Conservation (phyloP, 2,329 filamentous ascomycete species). For the Blastomyces gilchristii region DNA sequence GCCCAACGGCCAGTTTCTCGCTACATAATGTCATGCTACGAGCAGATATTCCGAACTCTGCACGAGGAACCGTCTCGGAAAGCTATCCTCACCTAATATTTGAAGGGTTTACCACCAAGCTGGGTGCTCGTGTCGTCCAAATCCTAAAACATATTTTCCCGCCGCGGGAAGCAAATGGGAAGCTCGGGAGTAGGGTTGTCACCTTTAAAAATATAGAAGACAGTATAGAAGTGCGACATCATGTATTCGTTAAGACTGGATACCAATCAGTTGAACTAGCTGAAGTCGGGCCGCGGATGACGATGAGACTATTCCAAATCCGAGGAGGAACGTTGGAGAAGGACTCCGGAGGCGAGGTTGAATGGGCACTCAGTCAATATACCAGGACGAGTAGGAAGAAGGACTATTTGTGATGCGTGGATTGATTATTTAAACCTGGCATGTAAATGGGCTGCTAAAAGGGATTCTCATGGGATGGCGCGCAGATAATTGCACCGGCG, state of each 20-base stretch:
- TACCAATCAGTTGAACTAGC: slow-evolving; percentile 82
- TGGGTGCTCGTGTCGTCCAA: slow-evolving; percentile 76
- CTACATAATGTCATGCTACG: slow-evolving; percentile 87
- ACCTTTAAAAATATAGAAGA: slow-evolving; percentile 89
- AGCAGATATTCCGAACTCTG: slow-evolving; percentile 81
- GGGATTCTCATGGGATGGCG: slow-evolving; percentile 1
- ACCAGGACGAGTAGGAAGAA: slow-evolving; percentile 91
- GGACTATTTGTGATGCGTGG: slow-evolving; percentile 62
- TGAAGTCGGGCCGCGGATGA: slow-evolving; percentile 89
- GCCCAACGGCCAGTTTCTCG: slow-evolving; percentile 77
- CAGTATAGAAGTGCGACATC: slow-evolving; percentile 79
- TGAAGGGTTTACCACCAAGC: slow-evolving; percentile 73
- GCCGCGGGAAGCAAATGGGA: slow-evolving; percentile 68
- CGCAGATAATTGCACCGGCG: not conserved
- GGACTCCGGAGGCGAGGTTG: slow-evolving; percentile 82
- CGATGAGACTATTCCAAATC: slow-evolving; percentile 93
- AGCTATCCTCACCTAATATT: slow-evolving; percentile 92
- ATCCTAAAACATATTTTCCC: slow-evolving; percentile 92
- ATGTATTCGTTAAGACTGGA: slow-evolving; percentile 87
- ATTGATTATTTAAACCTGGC: not conserved
- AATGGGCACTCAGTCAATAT: slow-evolving; percentile 95
- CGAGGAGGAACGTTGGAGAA: slow-evolving; percentile 79
- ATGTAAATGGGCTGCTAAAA: not conserved
- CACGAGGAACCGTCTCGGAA: slow-evolving; percentile 80
- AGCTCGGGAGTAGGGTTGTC: slow-evolving; percentile 78